phyloP scores from a whole-genome alignment of 148 eudicot species.

The Fagopyrum tataricum region DNA sequence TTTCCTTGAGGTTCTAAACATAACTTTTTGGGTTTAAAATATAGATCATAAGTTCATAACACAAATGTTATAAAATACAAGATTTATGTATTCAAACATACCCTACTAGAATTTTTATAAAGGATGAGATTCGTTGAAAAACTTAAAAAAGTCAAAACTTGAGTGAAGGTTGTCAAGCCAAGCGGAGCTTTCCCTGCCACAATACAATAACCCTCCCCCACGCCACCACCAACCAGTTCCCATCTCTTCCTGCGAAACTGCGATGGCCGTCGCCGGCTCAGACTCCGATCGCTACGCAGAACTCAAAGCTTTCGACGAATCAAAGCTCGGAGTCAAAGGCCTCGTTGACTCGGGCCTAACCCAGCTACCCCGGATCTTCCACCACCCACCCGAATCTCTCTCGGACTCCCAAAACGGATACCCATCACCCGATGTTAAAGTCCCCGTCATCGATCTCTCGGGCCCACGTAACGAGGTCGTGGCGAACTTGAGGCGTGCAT shows the following conservation, averaged over 20 bases:
- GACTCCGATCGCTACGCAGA: slow-evolving; percentile 17
- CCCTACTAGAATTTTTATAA: no score
- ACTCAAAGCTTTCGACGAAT: slow-evolving; percentile 47
- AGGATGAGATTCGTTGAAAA: no score
- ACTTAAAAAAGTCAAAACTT: no score
- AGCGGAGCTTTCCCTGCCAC: neutral
- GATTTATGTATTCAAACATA: no score
- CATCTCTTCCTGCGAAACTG: neutral
- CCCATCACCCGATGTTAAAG: neutral
- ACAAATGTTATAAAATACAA: no score
- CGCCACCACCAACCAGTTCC: neutral
- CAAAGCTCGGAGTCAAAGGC: slow-evolving; percentile 74
- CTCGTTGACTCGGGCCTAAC: slow-evolving; percentile 58
- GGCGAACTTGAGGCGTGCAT: slow-evolving; percentile 29
- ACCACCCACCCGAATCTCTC: slow-evolving; percentile 36
- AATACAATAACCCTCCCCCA: neutral
- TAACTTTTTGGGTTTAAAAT: no score
- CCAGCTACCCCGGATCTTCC: slow-evolving; percentile 50
- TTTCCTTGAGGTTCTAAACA: no score
- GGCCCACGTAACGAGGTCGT: slow-evolving; percentile 24
- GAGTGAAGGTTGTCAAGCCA: no score
- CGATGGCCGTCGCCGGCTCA: slow-evolving; percentile 1
- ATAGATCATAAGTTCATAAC: no score
- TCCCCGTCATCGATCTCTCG: slow-evolving; percentile 52
- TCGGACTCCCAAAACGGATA: slow-evolving; percentile 8